Percentiles rank a stretch among this genome's conserved stretches.
These are phyloP conservation scores for Phylloporus sp. DNA, from an alignment of 768 basidiomycete genomes.

Conservation along the genomic window DNA sequence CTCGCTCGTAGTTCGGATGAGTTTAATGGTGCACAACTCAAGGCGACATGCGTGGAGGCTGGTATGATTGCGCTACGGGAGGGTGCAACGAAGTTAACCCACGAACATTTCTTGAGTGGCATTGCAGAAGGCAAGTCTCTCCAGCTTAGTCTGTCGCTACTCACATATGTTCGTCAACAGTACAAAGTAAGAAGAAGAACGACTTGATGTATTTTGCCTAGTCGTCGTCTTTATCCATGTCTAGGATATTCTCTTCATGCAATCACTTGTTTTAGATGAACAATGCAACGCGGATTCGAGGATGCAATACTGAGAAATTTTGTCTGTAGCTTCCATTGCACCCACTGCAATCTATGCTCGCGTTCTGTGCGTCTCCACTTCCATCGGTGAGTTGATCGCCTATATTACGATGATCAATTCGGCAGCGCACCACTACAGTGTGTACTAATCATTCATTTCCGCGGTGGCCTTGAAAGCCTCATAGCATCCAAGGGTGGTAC, in stretches of 20 bases:
- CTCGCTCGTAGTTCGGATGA: constrained; percentile 96
- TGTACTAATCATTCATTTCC: too few relatives aligned
- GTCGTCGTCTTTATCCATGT: constrained; percentile 9
- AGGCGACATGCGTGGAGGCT: constrained; percentile 98
- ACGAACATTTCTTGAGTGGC: constrained; percentile 95
- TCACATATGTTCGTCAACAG: constrained; percentile 42
- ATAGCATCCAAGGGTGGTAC: too few relatives aligned
- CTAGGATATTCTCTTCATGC: constrained; percentile 3
- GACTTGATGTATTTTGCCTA: constrained; percentile 93
- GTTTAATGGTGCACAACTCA: constrained; percentile 95
- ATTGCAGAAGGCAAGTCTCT: constrained; percentile 72
- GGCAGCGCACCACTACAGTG: background rate
- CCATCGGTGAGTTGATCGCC: background rate
- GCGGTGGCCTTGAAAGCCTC: too few relatives aligned
- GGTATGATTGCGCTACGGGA: constrained; percentile 98
- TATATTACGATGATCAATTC: background rate
- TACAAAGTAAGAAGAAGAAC: constrained; percentile 99
- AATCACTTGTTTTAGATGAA: constrained; percentile 4
- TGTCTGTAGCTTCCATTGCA: background rate
- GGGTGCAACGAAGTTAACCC: constrained; percentile 81
- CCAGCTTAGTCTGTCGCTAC: constrained; percentile 4
- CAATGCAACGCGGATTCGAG: background rate
- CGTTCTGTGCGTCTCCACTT: background rate
- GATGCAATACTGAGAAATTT: background rate
- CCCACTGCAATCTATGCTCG: background rate